Conservation (phyloP, 2,329 filamentous ascomycete species). For the Dactylellina leptospora region DNA sequence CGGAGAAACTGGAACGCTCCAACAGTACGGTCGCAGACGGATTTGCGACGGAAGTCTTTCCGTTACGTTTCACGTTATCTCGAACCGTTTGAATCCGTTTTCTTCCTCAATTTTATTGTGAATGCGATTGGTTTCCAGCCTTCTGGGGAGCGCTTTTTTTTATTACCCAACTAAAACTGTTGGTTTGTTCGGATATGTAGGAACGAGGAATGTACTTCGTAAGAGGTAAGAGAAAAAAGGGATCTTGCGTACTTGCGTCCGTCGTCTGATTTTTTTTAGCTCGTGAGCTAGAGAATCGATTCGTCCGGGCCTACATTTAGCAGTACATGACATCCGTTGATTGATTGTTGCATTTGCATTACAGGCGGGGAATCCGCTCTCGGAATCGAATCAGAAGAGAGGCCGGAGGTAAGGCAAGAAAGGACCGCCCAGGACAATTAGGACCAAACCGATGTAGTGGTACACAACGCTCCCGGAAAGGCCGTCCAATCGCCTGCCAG, state of each 20-base stretch:
- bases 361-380: conserved; percentile 30
- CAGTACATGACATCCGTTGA: conserved; percentile 8
- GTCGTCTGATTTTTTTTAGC: conserved; percentile 19
- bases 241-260: conserved; percentile 44
- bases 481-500: conserved; percentile 44
- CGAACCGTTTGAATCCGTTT: too few species aligned
- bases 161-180: too few species aligned
- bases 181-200: conserved; percentile 36
- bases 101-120: too few species aligned
- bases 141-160: neutral
- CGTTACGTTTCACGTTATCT: conserved; percentile 17
- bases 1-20: conserved; percentile 38
- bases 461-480: conserved; percentile 13
- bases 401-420: conserved; percentile 5
- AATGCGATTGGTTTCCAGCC: conserved; percentile 34
- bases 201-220: conserved; percentile 42
- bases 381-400: conserved; percentile 51
- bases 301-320: conserved; percentile 18
- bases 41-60: conserved; percentile 13
- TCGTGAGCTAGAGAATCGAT: conserved; percentile 24
- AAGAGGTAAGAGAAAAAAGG: conserved; percentile 5
- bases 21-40: neutral
- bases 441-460: conserved; percentile 30
- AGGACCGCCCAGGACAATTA: neutral
- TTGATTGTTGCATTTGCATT: conserved; percentile 13